phyloP scores from a whole-genome alignment of 495 filamentous ascomycete species.

The Apiosordaria backusii region DNA sequence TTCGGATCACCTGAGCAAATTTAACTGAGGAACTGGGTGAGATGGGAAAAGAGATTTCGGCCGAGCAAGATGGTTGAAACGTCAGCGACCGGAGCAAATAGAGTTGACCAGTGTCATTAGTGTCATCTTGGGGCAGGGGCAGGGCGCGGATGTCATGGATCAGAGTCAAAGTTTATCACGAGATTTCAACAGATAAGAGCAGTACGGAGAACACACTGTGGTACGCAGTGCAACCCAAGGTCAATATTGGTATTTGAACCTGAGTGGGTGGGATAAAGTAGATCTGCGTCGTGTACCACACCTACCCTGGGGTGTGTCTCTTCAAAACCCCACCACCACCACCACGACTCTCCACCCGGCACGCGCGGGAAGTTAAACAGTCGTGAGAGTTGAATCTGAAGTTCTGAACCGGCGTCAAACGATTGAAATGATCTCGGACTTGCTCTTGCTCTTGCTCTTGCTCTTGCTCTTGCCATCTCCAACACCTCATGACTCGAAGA shows the following conservation, averaged over 20 bases:
- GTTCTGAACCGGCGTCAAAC: too few relatives aligned
- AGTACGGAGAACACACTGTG: too few relatives aligned
- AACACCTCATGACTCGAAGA: background rate
- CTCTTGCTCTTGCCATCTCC: background rate
- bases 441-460: background rate
- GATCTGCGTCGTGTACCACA: background rate
- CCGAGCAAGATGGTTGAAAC: background rate
- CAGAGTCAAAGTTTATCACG: background rate
- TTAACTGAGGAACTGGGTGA: too few relatives aligned
- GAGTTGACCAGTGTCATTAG: background rate
- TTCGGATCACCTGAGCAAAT: background rate
- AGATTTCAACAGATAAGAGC: background rate
- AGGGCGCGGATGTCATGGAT: too few relatives aligned
- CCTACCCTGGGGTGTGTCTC: background rate
- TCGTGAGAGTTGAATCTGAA: too few relatives aligned
- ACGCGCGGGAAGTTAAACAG: too few relatives aligned
- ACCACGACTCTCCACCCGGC: background rate
- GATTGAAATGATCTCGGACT: background rate
- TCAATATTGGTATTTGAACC: background rate
- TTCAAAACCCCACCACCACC: background rate
- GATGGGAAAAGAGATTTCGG: too few relatives aligned
- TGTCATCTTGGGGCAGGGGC: background rate
- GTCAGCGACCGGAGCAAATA: background rate
- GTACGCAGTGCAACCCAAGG: too few relatives aligned
- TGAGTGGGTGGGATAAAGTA: background rate